Percentiles rank a stretch among this genome's conserved stretches.
phyloP scores from a whole-genome alignment of 768 basidiomycete species.

The Boletus speciosus region DNA sequence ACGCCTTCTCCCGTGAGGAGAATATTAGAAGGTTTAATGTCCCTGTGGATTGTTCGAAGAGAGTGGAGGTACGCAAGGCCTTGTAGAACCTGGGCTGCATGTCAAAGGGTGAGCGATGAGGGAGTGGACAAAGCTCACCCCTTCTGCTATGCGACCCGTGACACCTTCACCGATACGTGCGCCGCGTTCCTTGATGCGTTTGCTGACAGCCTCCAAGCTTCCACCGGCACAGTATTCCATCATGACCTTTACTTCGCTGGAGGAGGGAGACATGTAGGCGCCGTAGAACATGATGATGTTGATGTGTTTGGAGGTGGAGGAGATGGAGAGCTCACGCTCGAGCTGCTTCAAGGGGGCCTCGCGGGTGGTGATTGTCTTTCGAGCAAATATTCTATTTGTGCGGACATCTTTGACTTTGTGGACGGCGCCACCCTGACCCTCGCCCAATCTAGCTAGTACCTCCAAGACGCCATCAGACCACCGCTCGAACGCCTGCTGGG shows the following conservation, averaged over 20 bases:
- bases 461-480: slow-evolving; percentile 75
- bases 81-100: slow-evolving; percentile 60
- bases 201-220: slow-evolving; percentile 85
- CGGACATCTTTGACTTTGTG: slow-evolving; percentile 87
- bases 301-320: slow-evolving; percentile 74
- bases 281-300: slow-evolving; percentile 94
- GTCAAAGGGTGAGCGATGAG: slow-evolving; percentile 5
- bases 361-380: slow-evolving; percentile 90
- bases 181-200: slow-evolving; percentile 74
- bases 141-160: slow-evolving; percentile 88
- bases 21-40: slow-evolving; percentile 93
- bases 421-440: slow-evolving; percentile 95
- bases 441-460: slow-evolving; percentile 76
- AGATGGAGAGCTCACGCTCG: slow-evolving; percentile 87
- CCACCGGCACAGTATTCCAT: slow-evolving; percentile 91
- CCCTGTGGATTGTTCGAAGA: slow-evolving; percentile 90
- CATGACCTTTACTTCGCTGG: slow-evolving; percentile 90
- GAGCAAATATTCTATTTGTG: slow-evolving; percentile 79
- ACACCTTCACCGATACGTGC: slow-evolving; percentile 84
- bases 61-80: slow-evolving; percentile 93
- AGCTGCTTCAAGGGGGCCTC: slow-evolving; percentile 92
- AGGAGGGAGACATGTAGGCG: slow-evolving; percentile 82
- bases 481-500: slow-evolving; percentile 27
- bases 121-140: slow-evolving; percentile 49
- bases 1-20: slow-evolving; percentile 85